Evolutionary conservation across 106 monocot genomes (phyloP).

Genomic region (Posidonia australis): DNA sequence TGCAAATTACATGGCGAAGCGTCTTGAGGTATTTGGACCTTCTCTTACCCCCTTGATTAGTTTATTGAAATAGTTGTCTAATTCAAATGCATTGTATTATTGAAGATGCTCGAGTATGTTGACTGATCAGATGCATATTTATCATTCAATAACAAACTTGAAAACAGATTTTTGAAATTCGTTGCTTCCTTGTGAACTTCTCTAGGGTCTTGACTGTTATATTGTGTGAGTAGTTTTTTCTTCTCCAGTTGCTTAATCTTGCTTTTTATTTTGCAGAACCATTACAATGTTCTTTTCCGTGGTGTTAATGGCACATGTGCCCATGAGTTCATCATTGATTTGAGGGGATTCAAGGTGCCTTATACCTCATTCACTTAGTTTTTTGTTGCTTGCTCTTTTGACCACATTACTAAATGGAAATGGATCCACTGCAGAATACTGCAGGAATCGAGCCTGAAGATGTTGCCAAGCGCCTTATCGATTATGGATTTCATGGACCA

Average conservation of each 20-base stretch:
- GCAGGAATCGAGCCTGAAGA: constrained; percentile 98
- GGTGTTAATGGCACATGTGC: constrained; percentile 96
- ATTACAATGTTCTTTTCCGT: constrained; percentile 92
- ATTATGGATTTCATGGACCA: constrained; percentile 96
- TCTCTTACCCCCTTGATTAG: not conserved
- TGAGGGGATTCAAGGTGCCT: constrained; percentile 86
- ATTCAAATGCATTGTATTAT: not conserved
- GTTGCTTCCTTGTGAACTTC: too few species aligned
- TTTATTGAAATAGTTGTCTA: not conserved
- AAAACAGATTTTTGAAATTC: too few species aligned
- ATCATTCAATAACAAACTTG: too few species aligned
- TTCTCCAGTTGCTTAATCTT: not conserved
- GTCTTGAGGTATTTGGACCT: constrained; percentile 60
- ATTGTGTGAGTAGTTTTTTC: not conserved
- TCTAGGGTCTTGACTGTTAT: too few species aligned
- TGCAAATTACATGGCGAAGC: constrained; percentile 99
- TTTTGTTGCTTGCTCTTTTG: not conserved
- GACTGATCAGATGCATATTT: too few species aligned
- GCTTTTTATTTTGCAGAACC: constrained; percentile 42
- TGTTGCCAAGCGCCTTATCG: constrained; percentile 92
- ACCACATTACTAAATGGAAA: not conserved
- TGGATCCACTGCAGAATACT: constrained; percentile 39
- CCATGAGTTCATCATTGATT: constrained; percentile 95
- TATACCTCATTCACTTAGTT: not conserved
- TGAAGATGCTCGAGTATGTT: too few species aligned